A percentile compares a stretch with the other conserved stretches of the same genome.
Conservation (phyloP, 2,329 filamentous ascomycete species). For the Penicillium sp. region DNA sequence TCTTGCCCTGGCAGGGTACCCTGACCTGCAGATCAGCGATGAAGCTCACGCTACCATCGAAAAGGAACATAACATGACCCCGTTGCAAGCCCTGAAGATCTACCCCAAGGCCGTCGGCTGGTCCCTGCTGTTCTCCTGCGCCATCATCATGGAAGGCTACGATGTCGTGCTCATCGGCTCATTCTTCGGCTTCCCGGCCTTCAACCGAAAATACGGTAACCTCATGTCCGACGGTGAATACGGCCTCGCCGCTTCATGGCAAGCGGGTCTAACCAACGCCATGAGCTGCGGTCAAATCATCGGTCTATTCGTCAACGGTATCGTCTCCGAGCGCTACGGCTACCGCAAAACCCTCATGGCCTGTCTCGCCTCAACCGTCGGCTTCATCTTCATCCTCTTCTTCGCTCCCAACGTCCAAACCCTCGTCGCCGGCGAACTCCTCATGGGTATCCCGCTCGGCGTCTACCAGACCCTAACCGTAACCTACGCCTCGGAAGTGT, state of each 20-base stretch:
- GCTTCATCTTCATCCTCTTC: conserved; percentile 41
- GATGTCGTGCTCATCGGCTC: conserved; percentile 38
- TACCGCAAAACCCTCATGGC: conserved; percentile 20
- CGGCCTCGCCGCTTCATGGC: conserved; percentile 36
- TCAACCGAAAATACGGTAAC: conserved; percentile 19
- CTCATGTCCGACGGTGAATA: conserved; percentile 22
- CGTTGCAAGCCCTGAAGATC: conserved; percentile 29
- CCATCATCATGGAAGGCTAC: conserved; percentile 46
- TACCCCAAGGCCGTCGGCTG: conserved; percentile 40
- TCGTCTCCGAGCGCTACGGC: conserved; percentile 22
- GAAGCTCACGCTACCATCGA: conserved; percentile 31
- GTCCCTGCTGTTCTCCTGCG: conserved; percentile 38
- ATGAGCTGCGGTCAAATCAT: conserved; percentile 34
- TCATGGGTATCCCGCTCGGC: conserved; percentile 44
- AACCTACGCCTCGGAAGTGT: conserved; percentile 42
- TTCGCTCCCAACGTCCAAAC: conserved; percentile 39
- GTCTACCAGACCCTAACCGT: conserved; percentile 37
- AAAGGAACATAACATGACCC: conserved; percentile 37
- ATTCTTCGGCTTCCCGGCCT: conserved; percentile 34
- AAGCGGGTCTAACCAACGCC: conserved; percentile 36
- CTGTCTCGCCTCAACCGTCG: conserved; percentile 24
- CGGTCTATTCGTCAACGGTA: conserved; percentile 22
- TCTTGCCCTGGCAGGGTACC: conserved; percentile 27
- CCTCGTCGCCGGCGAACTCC: conserved; percentile 39
- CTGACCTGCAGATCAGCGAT: conserved; percentile 5